A percentile compares a stretch with the other conserved stretches of the same genome.
phyloP scores from a whole-genome alignment of 129 eudicot genomes.

The Flaveria linearis region DNA sequence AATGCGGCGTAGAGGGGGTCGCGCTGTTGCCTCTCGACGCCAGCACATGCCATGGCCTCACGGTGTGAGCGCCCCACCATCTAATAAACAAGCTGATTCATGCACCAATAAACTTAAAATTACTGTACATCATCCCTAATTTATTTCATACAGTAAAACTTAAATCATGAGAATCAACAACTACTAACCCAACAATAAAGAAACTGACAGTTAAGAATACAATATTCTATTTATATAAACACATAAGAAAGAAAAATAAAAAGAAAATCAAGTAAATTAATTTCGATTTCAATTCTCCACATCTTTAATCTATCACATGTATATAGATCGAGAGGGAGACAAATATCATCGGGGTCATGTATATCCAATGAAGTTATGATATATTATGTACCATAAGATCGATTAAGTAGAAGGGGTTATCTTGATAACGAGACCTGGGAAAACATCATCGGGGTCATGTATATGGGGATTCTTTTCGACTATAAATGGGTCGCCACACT shows the following conservation, averaged over 20 bases:
- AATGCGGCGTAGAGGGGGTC: no score
- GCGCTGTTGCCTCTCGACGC: no score
- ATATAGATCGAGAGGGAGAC: neutral
- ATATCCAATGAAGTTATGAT: no score
- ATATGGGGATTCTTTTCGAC: constrained; percentile 72
- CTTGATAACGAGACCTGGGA: constrained; percentile 66
- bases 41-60: no score
- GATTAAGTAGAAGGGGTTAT: constrained; percentile 36
- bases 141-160: neutral
- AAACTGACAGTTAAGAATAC: neutral
- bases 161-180: neutral
- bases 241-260: neutral
- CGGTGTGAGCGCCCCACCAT: no score
- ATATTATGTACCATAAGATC: neutral
- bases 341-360: no score
- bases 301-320: neutral
- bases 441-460: constrained; percentile 70
- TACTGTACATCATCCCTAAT: neutral
- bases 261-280: neutral
- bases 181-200: neutral
- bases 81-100: no score
- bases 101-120: no score
- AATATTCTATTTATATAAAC: neutral
- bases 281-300: neutral
- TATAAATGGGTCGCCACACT: constrained; percentile 64